Evolutionary conservation across 257 asterid genomes (phyloP), one percentile per base, ranked within the genome.

Genomic region (Nicotiana paniculata): DNA sequence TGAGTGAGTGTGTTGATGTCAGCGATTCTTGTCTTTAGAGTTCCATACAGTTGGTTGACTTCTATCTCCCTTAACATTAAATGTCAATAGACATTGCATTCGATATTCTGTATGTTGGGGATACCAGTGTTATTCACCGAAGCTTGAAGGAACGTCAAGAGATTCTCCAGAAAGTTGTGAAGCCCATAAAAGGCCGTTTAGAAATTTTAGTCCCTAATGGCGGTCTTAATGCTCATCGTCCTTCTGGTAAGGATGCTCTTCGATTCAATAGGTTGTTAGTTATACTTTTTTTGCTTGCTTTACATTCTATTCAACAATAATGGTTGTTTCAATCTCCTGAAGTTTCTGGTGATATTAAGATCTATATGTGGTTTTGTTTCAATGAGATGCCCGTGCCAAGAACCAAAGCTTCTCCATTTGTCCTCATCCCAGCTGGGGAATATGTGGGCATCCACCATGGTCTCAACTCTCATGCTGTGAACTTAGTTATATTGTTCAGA

Each of bases 141-240:
- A 94, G 93, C 84, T 89, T 96, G 90, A 91, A 85, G 88, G 98
- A 94, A 88, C 89, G 99, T 74, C 99, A 94, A 76, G 91, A 89
- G 83, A 93, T 94, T 86, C 97, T 96, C 28, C 86, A 80, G 82
- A 84, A 90, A 86, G 90, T 90, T 89, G 91, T 96, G 86, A 94
- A 90, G 89, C 93, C 97, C 80, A 84, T 88, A 55, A 86, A 93
- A 85, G 97, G 97, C 57, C 94, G 94, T 81, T 90, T 96, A 85
- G 99, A 96, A 91, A 92, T 96, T 87, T 90, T 96, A 97, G 93
- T 96, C 86, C 99, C 99, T 82, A 89, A 87, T 86, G 92, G 90
- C 17, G 94, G 98, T 64, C 93, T 91, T 62, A 93, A 90, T 87
- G 85, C 89, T 55, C 94, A 86, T 81, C 90, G 91, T 51, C 86